These are phyloP conservation scores for Amaranthus palmeri DNA, from an alignment of 148 eudicot genomes.

Conservation along the genomic window DNA sequence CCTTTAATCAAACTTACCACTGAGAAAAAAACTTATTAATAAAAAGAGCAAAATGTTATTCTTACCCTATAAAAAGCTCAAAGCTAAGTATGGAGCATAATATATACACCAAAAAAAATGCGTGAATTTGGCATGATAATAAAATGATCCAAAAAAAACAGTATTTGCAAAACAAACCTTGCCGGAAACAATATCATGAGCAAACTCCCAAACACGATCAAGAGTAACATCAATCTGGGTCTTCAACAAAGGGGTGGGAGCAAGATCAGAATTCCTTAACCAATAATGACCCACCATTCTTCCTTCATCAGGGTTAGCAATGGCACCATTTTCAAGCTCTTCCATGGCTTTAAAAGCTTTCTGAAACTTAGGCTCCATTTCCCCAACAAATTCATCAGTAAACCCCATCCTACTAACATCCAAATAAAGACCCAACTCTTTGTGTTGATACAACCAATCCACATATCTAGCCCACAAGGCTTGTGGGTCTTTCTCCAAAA, in stretches of 20 bases:
- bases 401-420: constrained; percentile 93
- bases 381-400: constrained; percentile 51
- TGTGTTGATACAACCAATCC: constrained; percentile 95
- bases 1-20: background rate
- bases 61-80: background rate
- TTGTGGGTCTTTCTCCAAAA: constrained; percentile 50
- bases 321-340: constrained; percentile 76
- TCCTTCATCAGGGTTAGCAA: constrained; percentile 92
- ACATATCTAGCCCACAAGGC: constrained; percentile 67
- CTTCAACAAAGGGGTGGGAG: constrained; percentile 59
- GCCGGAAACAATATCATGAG: constrained; percentile 67
- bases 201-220: constrained; percentile 56
- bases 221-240: constrained; percentile 71
- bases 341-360: constrained; percentile 66
- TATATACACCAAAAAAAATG: background rate
- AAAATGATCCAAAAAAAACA: background rate
- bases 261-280: constrained; percentile 62
- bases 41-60: background rate
- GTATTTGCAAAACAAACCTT: constrained; percentile 46
- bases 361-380: constrained; percentile 63
- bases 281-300: constrained; percentile 98
- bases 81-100: too few relatives aligned
- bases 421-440: constrained; percentile 77
- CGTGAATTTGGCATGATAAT: background rate
- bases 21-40: background rate